phyloP scores from a whole-genome alignment of 2,329 filamentous ascomycete species.

The Mycogone perniciosa region DNA sequence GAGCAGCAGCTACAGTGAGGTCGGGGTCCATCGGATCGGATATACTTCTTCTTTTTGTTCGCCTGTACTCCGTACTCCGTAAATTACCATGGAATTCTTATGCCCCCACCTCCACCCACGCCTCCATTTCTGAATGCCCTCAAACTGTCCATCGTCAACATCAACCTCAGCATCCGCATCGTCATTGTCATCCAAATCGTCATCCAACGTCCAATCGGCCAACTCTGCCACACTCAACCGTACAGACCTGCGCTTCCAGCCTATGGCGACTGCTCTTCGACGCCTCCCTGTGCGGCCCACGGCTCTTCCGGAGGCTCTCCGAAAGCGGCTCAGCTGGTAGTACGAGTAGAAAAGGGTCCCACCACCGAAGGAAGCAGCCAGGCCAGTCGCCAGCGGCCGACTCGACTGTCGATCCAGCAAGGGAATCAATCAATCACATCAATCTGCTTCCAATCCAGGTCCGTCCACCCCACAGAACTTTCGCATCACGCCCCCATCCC shows the following conservation, averaged over 20 bases:
- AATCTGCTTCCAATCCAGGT: not conserved
- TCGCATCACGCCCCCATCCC: conserved; percentile 9
- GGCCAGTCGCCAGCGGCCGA: not conserved
- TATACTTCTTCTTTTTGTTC: too few relatives aligned
- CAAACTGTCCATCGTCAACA: too few relatives aligned
- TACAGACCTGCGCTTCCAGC: not conserved
- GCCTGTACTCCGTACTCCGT: not conserved
- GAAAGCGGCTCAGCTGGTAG: conserved; percentile 10
- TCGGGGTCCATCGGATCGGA: too few relatives aligned
- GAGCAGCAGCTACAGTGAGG: too few relatives aligned
- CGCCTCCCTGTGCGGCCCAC: not conserved
- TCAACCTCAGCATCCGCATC: too few relatives aligned
- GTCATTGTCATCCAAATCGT: too few relatives aligned
- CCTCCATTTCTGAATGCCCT: too few relatives aligned
- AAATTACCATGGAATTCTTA: conserved; percentile 2
- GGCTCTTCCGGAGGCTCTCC: conserved; percentile 9
- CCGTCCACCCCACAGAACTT: not conserved
- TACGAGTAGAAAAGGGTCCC: not conserved
- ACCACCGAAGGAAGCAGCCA: not conserved
- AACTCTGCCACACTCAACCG: too few relatives aligned
- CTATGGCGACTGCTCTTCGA: not conserved
- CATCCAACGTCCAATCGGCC: too few relatives aligned
- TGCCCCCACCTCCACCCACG: not conserved
- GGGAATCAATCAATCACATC: not conserved
- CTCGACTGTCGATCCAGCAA: too few relatives aligned